Evolutionary conservation across 345 rosid genomes (phyloP).

Genomic region (Eucalyptus viminalis): DNA sequence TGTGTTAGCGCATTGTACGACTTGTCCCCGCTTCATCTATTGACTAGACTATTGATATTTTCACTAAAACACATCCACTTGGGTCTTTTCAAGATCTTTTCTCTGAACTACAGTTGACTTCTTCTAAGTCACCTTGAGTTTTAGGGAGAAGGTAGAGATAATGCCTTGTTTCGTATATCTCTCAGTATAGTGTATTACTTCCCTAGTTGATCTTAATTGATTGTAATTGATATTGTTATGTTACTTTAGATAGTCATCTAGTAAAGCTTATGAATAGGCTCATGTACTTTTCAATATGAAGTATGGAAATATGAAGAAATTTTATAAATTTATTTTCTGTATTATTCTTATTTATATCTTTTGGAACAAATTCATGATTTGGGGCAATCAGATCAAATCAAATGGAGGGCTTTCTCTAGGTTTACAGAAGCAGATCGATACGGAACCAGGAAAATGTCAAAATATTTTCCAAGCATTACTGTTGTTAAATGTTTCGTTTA

Average conservation of each 20-base stretch:
- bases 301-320: too few relatives aligned
- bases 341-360: background rate
- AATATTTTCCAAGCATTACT: background rate
- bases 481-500: background rate
- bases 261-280: background rate
- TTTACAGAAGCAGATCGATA: background rate
- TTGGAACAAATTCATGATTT: background rate
- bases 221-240: too few relatives aligned
- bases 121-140: background rate
- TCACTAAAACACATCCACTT: background rate
- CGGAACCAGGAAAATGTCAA: background rate
- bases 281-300: background rate
- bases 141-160: background rate
- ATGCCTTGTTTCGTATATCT: background rate
- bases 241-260: background rate
- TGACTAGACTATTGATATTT: background rate
- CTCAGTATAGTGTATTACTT: background rate
- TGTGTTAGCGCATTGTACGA: background rate
- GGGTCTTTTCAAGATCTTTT: background rate
- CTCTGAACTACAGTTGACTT: too few relatives aligned
- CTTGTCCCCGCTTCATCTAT: background rate
- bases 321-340: background rate
- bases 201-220: background rate
- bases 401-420: background rate
- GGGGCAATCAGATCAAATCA: background rate